phyloP scores from a whole-genome alignment of 2,329 filamentous ascomycete genomes.

The Westerdykella sp. region DNA sequence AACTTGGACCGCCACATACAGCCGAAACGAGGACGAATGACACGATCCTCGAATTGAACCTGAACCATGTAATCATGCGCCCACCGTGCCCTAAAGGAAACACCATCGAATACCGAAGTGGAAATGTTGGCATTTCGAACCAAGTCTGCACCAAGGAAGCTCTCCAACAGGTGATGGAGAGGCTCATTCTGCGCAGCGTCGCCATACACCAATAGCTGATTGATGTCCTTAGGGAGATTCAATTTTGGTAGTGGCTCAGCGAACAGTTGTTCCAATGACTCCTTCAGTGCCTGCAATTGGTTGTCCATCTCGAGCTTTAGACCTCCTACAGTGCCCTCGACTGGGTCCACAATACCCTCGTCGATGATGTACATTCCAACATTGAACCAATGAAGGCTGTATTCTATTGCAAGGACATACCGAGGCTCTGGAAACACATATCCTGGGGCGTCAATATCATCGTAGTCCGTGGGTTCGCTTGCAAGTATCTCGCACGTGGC shows the following conservation, averaged over 20 bases:
- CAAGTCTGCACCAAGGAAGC: conserved; percentile 2
- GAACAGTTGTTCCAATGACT: conserved; percentile 2
- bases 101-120: conserved; percentile 6
- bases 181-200: conserved; percentile 6
- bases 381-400: conserved; percentile 4
- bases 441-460: conserved; percentile 1
- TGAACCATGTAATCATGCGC: background rate
- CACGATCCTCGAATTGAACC: conserved; percentile 1
- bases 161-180: conserved; percentile 1
- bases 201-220: conserved; percentile 8
- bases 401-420: conserved; percentile 5
- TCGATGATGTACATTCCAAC: conserved; percentile 5
- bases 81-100: background rate
- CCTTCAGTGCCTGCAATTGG: conserved; percentile 4
- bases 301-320: conserved; percentile 1
- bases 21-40: background rate
- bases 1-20: conserved; percentile 20
- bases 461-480: background rate
- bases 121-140: conserved; percentile 4
- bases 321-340: conserved; percentile 2
- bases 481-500: conserved; percentile 1
- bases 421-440: background rate
- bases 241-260: conserved; percentile 2
- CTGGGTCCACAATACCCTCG: conserved; percentile 5
- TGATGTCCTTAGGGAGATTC: conserved; percentile 2